Evolutionary conservation across 257 asterid species (phyloP).

Genomic region (Salvia hispanica): DNA sequence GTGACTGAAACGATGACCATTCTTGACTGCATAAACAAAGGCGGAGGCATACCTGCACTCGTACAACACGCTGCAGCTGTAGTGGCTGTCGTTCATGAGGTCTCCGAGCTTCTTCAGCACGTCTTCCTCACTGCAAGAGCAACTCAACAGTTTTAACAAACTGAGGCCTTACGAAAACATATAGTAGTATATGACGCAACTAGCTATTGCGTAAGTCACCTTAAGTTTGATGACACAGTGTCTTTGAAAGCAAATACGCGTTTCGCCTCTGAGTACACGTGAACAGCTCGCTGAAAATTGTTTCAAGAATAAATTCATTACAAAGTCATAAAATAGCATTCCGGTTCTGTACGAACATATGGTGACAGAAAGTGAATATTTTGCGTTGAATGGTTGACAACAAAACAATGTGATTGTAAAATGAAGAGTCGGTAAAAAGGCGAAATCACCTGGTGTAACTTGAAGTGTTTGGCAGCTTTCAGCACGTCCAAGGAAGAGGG

Average conservation of each 20-base stretch:
- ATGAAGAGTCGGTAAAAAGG: background rate
- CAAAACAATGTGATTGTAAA: background rate
- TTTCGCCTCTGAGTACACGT: conserved; percentile 89
- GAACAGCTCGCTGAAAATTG: conserved; percentile 82
- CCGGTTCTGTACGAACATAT: background rate
- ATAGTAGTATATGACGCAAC: background rate
- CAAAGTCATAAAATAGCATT: background rate
- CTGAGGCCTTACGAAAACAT: background rate
- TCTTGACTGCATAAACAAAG: too few species aligned
- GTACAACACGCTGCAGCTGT: conserved; percentile 85
- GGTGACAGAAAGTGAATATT: background rate
- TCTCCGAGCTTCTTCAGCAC: conserved; percentile 84
- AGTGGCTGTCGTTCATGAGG: conserved; percentile 93
- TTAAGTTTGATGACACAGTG: conserved; percentile 60
- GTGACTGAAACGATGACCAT: background rate
- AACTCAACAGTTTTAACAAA: background rate
- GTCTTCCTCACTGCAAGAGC: conserved; percentile 71
- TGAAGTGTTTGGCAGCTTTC: conserved; percentile 73
- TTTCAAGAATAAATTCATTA: background rate
- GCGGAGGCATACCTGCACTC: conserved; percentile 80
- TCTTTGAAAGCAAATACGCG: conserved; percentile 92
- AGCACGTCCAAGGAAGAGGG: conserved; percentile 86
- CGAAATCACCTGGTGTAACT: conserved; percentile 71
- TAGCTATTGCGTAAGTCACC: conserved; percentile 41
- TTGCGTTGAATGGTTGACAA: too few species aligned